Evolutionary conservation across 306 rosid genomes (phyloP).

Genomic region (Lagenaria siceraria): DNA sequence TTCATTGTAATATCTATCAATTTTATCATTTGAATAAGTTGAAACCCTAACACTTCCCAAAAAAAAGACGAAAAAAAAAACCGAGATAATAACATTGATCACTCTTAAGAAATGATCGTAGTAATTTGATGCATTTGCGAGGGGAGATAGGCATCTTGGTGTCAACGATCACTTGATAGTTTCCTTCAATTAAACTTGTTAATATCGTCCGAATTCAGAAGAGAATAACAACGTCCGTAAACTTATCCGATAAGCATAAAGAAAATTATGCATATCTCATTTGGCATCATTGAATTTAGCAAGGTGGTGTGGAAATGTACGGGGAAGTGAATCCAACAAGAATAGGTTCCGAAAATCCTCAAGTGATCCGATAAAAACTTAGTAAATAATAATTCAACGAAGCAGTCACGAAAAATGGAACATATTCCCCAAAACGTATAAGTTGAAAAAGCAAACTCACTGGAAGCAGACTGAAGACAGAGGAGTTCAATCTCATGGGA

Average conservation of each 20-base stretch:
- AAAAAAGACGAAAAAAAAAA: neutral
- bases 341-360: neutral
- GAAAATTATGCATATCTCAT: neutral
- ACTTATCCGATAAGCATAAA: neutral
- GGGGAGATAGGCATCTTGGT: neutral
- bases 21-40: neutral
- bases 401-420: neutral
- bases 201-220: neutral
- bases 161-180: neutral
- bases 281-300: neutral
- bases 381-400: neutral
- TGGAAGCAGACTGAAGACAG: slow-evolving; percentile 81
- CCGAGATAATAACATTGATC: neutral
- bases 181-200: neutral
- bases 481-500: slow-evolving; percentile 58
- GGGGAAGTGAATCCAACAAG: neutral
- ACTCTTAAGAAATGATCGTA: neutral
- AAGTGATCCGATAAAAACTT: neutral
- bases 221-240: neutral
- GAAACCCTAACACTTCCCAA: neutral
- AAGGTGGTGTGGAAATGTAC: neutral
- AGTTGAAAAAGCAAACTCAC: slow-evolving; percentile 28
- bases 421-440: neutral
- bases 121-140: neutral
- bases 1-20: neutral